phyloP scores from a whole-genome alignment of 2,329 filamentous ascomycete species.

The Aspergillus flavus region DNA sequence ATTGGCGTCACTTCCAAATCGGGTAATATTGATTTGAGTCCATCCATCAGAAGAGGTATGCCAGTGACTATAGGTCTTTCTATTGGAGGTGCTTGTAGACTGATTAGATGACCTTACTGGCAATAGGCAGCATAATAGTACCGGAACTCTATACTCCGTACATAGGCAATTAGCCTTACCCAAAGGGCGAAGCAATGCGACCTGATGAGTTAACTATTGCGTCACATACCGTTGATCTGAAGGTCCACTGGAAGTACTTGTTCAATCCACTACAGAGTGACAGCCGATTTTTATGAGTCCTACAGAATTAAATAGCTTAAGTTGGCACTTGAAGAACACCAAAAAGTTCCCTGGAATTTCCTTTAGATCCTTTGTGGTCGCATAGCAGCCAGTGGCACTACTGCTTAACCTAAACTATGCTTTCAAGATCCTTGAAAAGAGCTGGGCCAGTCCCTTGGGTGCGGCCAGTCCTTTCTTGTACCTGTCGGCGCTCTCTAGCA shows the following conservation, averaged over 20 bases:
- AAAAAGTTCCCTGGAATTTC: not conserved
- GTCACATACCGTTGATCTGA: slow-evolving; percentile 8
- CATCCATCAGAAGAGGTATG: not conserved
- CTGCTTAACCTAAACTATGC: slow-evolving; percentile 8
- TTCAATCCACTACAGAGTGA: not conserved
- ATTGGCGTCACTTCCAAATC: not conserved
- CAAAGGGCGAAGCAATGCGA: not conserved
- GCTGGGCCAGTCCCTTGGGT: not conserved
- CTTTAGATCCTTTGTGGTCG: not conserved
- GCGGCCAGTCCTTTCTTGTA: slow-evolving; percentile 2
- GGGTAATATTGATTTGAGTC: not conserved
- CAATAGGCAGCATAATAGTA: not conserved
- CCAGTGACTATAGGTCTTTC: not conserved
- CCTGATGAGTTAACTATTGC: slow-evolving; percentile 10
- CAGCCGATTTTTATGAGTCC: too few species aligned
- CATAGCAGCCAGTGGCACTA: not conserved
- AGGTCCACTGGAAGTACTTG: not conserved
- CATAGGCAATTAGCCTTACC: not conserved
- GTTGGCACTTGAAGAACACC: not conserved
- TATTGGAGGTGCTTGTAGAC: not conserved
- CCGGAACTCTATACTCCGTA: not conserved
- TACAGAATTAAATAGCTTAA: not conserved
- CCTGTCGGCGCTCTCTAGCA: slow-evolving; percentile 18
- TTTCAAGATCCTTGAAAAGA: slow-evolving; percentile 14
- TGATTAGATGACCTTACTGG: too few species aligned